Evolutionary conservation across 2,329 filamentous ascomycete species (phyloP), one percentile per base, ranked within the genome.

Genomic region (Sarocladium strictum): DNA sequence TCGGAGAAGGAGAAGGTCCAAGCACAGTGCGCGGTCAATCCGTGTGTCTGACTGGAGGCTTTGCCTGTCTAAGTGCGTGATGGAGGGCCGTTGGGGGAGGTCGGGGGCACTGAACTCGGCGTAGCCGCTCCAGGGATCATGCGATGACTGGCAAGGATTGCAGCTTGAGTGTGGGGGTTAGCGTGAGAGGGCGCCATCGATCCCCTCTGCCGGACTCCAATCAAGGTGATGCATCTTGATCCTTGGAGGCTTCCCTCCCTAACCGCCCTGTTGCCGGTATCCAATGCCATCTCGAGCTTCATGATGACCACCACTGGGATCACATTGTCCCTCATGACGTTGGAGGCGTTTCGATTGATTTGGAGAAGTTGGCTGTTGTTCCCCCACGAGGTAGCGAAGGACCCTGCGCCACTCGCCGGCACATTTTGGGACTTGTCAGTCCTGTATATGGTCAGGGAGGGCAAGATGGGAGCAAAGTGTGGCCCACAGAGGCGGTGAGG

Each of bases 81-180:
- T 51, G 47, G 47, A 51, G 47, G 47, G 47, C 15, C 27, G 26
- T 51, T 51, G 47, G 47, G 47, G 47, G 47, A 51, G 10, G 47
- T 51, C 47, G 23, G 29, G 29, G 27, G 29, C 7, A 23, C 17
- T 23, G 15, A 5, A 21, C 11, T 51, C 47, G 47, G 47, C 10
- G 12, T 17, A 29, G 3, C 47, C 47, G 47, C 47, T 29, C 17
- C 27, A 35, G 47, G 27, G 47, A 51, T 51, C 47, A 35, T 35
- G 27, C 23, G 3, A 26, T 21, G n/a, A 51, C 15, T 51, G 47
- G 23, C 47, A 51, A 35, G 47, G 47, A 15, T 21, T 51, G 47
- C 3, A 33, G 47, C 17, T n/a, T 10, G 47, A 51, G 47, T 51
- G 47, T 51, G 47, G 47, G 47, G 47, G 47, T 51, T 51, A 51